Conservation (phyloP, 371 early-diverging fungal species). For the Dinochytrium kinnereticum region DNA sequence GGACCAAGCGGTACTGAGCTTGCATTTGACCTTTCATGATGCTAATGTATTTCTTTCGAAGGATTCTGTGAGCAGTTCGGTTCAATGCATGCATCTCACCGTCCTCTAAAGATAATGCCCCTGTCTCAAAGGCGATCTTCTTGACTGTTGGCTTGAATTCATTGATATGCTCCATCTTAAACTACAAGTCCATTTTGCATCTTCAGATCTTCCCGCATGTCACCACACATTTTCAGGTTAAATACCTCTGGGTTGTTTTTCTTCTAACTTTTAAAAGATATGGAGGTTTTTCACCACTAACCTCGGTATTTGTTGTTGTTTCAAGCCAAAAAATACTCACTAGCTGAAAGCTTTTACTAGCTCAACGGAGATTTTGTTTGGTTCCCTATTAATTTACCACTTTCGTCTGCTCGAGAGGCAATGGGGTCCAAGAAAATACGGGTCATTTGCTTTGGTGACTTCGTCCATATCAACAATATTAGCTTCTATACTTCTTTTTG, state of each 20-base stretch:
- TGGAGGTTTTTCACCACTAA: slow-evolving; percentile 22
- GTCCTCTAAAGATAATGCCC: slow-evolving; percentile 69
- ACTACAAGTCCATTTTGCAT: slow-evolving; percentile 61
- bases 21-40: too few species aligned
- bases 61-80: too few species aligned
- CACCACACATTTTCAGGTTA: slow-evolving; percentile 68
- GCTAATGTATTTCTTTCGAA: too few species aligned
- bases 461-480: slow-evolving; percentile 60
- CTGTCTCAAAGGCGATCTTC: slow-evolving; percentile 68
- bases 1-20: too few species aligned
- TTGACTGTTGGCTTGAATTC: slow-evolving; percentile 62
- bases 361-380: slow-evolving; percentile 72
- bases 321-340: not conserved
- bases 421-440: slow-evolving; percentile 73
- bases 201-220: slow-evolving; percentile 72
- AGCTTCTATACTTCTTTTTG: slow-evolving; percentile 57
- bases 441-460: slow-evolving; percentile 66
- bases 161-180: slow-evolving; percentile 62
- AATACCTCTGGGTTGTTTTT: slow-evolving; percentile 4
- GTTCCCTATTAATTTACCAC: slow-evolving; percentile 64
- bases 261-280: not conserved
- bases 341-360: slow-evolving; percentile 53
- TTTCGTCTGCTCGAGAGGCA: slow-evolving; percentile 75
- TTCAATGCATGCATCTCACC: too few species aligned
- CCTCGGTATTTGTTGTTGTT: not conserved